phyloP scores from a whole-genome alignment of 805 yeast species.

The Diddensiella santjacobensis region DNA sequence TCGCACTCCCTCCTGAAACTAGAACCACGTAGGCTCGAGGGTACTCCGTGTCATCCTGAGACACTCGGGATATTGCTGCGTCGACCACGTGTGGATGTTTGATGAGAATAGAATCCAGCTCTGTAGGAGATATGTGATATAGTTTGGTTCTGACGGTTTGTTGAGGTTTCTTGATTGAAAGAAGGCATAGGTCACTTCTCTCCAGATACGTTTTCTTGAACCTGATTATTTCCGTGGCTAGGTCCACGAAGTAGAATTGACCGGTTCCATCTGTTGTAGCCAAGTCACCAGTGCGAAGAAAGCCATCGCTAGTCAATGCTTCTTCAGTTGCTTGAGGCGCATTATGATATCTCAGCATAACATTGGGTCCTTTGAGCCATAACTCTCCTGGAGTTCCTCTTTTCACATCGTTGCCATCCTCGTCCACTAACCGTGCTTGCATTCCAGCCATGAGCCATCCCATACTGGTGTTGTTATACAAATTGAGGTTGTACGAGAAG shows the following conservation, averaged over 20 bases:
- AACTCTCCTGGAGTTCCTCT: conserved; percentile 51
- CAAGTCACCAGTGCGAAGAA: conserved; percentile 60
- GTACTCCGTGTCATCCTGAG: conserved; percentile 74
- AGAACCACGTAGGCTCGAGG: conserved; percentile 39
- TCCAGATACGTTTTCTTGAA: too few relatives aligned
- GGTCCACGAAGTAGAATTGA: conserved; percentile 47
- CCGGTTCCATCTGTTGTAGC: conserved; percentile 40
- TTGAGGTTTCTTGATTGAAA: too few relatives aligned
- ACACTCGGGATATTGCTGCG: conserved; percentile 82
- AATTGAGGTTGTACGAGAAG: conserved; percentile 36
- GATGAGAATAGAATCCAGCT: conserved; percentile 79
- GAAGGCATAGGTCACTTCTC: too few relatives aligned
- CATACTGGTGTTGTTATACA: conserved; percentile 46
- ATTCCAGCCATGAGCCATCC: conserved; percentile 41
- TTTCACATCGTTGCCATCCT: conserved; percentile 45
- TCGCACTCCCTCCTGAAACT: conserved; percentile 21
- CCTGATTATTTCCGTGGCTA: conserved; percentile 67
- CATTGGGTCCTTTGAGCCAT: conserved; percentile 53
- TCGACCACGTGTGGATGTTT: conserved; percentile 75
- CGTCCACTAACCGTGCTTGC: conserved; percentile 47
- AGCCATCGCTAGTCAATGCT: conserved; percentile 45
- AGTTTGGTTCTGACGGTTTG: conserved; percentile 67
- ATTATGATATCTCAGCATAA: conserved; percentile 48
- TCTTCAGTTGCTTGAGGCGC: conserved; percentile 47
- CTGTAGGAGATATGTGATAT: conserved; percentile 92